phyloP scores from a whole-genome alignment of 176 grass and related monocot species.

The Oryza glaberrima region DNA sequence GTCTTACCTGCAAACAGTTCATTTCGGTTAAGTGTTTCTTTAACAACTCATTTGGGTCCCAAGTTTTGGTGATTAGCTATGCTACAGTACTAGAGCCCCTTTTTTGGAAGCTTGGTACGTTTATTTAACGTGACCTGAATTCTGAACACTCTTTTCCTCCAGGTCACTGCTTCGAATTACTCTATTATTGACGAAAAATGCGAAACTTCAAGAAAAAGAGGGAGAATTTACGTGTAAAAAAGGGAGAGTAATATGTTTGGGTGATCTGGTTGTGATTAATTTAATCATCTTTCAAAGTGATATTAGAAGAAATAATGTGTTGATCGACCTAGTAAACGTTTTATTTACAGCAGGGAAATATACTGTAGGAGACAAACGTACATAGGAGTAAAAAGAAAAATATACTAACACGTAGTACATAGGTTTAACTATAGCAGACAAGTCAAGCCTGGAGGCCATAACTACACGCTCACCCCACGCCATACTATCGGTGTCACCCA shows the following conservation, averaged over 20 bases:
- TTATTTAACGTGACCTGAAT: neutral
- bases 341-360: neutral
- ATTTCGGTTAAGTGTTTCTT: neutral
- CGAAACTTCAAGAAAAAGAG: too few species aligned
- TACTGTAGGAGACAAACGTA: neutral
- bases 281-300: too few species aligned
- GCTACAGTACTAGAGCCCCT: neutral
- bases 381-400: neutral
- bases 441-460: neutral
- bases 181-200: too few species aligned
- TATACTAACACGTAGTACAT: too few species aligned
- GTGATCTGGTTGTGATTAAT: neutral
- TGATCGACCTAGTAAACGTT: neutral
- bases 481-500: neutral
- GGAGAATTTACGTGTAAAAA: too few species aligned
- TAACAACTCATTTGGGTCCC: neutral
- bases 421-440: slow-evolving; percentile 10
- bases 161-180: too few species aligned
- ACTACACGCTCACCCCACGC: neutral
- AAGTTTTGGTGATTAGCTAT: neutral
- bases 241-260: too few species aligned
- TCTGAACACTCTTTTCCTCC: too few species aligned
- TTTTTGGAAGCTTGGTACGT: neutral
- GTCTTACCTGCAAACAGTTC: neutral
- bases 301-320: neutral